These are phyloP conservation scores for Pholiota molesta DNA, from an alignment of 768 basidiomycete species.

Conservation along the genomic window DNA sequence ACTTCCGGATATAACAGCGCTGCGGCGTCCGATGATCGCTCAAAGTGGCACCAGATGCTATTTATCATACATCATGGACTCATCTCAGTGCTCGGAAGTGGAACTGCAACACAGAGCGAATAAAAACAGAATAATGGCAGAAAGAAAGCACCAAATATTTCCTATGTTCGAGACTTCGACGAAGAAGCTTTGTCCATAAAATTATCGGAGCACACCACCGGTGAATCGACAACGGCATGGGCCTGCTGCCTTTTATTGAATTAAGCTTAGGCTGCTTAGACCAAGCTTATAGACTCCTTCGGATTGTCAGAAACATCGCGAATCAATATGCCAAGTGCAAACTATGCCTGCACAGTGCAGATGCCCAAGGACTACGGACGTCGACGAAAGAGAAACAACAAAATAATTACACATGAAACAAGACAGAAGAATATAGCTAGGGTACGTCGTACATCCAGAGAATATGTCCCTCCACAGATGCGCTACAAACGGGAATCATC, in stretches of 20 bases:
- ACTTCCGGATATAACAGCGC: neutral
- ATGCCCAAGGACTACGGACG: no score
- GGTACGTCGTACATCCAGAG: constrained; percentile 25
- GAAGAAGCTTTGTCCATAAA: neutral
- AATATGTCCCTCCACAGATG: constrained; percentile 23
- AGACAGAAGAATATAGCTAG: constrained; percentile 23
- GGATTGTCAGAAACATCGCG: neutral
- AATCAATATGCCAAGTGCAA: neutral
- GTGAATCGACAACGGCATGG: no score
- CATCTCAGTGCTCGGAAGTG: neutral
- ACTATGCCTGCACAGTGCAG: neutral
- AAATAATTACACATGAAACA: constrained; percentile 23
- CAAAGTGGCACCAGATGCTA: neutral
- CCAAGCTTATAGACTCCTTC: no score
- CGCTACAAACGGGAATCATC: constrained; percentile 14
- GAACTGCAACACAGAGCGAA: no score
- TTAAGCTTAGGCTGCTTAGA: no score
- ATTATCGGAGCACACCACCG: no score
- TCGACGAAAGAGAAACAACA: constrained; percentile 13
- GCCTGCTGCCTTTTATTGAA: no score
- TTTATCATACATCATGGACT: neutral
- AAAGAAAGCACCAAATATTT: neutral
- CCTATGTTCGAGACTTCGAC: neutral
- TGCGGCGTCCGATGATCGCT: neutral
- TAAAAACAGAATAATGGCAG: no score